Conservation (phyloP, 1,284 basidiomycete species). For the Mycena sp. region DNA sequence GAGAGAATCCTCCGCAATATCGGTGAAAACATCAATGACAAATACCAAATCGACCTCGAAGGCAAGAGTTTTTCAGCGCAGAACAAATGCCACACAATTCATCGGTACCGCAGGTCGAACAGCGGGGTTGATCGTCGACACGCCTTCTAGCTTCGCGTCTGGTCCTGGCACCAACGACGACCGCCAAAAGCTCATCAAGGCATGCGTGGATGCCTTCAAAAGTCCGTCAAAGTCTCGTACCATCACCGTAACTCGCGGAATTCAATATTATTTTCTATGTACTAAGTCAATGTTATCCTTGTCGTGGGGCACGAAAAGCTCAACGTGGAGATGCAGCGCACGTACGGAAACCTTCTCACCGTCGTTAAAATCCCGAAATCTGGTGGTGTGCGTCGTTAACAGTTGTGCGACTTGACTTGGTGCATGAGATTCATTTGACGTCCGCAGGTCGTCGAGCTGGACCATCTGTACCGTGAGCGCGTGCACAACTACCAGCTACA, state of each 20-base stretch:
- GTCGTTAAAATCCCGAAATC: conserved; percentile 96
- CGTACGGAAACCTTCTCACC: conserved; percentile 71
- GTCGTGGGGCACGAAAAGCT: conserved; percentile 98
- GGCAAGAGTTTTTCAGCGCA: conserved; percentile 52
- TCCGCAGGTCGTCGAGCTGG: conserved; percentile 88
- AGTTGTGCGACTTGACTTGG: not conserved
- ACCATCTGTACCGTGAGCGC: conserved; percentile 82
- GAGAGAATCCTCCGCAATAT: conserved; percentile 84
- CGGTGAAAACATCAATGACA: conserved; percentile 75
- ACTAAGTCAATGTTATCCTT: conserved; percentile 89
- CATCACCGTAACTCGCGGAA: conserved; percentile 12
- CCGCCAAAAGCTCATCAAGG: conserved; percentile 86
- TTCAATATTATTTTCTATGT: conserved; percentile 25
- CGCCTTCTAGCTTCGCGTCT: conserved; percentile 88
- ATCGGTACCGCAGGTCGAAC: conserved; percentile 56
- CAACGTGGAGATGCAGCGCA: conserved; percentile 92
- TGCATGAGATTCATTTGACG: conserved; percentile 19
- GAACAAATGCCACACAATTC: not conserved
- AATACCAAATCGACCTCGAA: conserved; percentile 73
- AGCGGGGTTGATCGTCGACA: conserved; percentile 91
- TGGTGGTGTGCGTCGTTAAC: conserved; percentile 74
- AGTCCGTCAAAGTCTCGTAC: conserved; percentile 58
- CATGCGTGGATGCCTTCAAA: conserved; percentile 89
- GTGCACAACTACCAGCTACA: conserved; percentile 88
- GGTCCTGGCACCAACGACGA: conserved; percentile 69